Conservation (phyloP, 1,284 basidiomycete species). For the Cutaneotrichosporon sp. region DNA sequence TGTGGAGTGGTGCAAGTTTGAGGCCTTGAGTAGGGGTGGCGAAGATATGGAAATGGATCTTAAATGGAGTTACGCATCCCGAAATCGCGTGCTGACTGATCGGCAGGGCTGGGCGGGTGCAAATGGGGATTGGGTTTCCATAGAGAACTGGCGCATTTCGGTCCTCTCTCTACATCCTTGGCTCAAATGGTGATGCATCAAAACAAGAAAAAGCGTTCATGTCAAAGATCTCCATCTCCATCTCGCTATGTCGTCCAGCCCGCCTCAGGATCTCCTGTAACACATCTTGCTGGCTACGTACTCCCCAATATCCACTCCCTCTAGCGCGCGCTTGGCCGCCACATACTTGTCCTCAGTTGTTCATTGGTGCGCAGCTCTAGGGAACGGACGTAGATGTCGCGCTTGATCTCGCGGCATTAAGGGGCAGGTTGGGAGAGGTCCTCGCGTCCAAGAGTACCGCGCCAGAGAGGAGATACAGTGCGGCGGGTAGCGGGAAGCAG, state of each 20-base stretch:
- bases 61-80: too few species aligned
- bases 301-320: not conserved
- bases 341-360: slow-evolving; percentile 24
- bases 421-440: not conserved
- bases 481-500: slow-evolving; percentile 22
- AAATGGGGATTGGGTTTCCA: not conserved
- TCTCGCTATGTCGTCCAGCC: not conserved
- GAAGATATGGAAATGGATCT: not conserved
- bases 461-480: too few species aligned
- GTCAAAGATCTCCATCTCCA: slow-evolving; percentile 5
- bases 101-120: slow-evolving; percentile 3
- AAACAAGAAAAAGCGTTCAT: not conserved
- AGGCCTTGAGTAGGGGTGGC: not conserved
- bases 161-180: not conserved
- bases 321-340: slow-evolving; percentile 3
- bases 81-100: slow-evolving; percentile 1
- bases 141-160: not conserved
- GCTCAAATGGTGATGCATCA: too few species aligned
- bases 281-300: slow-evolving; percentile 14
- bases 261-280: slow-evolving; percentile 7
- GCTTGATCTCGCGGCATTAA: not conserved
- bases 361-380: slow-evolving; percentile 17
- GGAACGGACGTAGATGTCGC: slow-evolving; percentile 18
- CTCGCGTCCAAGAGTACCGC: slow-evolving; percentile 12
- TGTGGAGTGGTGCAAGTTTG: not conserved